Conservation (phyloP, 139 green algal species). For the Diplosphaera chodatii region DNA sequence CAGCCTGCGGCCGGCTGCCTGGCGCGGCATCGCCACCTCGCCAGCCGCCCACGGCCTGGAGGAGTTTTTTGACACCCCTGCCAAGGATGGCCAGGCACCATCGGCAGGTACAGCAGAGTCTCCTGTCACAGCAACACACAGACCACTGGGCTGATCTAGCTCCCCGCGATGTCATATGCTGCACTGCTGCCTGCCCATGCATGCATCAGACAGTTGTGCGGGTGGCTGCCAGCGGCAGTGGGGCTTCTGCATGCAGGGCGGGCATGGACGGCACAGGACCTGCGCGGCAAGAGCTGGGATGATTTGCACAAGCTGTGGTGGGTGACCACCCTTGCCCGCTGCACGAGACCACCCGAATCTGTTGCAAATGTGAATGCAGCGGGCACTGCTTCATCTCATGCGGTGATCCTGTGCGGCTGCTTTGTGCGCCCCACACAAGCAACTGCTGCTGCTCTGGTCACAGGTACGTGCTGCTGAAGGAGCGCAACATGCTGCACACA, state of each 20-base stretch:
- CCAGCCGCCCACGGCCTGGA: conserved; percentile 5
- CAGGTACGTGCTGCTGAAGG: conserved; percentile 28
- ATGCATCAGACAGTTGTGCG: background rate
- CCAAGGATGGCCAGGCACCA: conserved; percentile 5
- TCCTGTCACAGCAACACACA: background rate
- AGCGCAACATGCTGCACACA: conserved; percentile 23
- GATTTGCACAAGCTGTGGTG: conserved; percentile 41
- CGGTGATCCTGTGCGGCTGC: too few relatives aligned
- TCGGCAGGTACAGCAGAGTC: conserved; percentile 10
- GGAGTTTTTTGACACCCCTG: conserved; percentile 19
- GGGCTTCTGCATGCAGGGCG: conserved; percentile 1
- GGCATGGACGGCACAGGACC: conserved; percentile 23
- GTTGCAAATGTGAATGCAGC: background rate
- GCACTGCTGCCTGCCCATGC: background rate
- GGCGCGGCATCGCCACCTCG: background rate
- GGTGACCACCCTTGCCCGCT: background rate
- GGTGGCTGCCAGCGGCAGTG: too few relatives aligned
- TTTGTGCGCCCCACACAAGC: too few relatives aligned
- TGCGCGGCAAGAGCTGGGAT: conserved; percentile 35
- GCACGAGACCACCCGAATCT: background rate
- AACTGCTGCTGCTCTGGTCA: background rate
- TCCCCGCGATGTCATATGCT: too few relatives aligned
- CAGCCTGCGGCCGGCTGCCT: too few relatives aligned
- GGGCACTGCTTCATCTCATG: background rate
- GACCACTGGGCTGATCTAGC: too few relatives aligned